Evolutionary conservation across 106 monocot genomes (phyloP).

Genomic region (Phalaenopsis aphrodite): DNA sequence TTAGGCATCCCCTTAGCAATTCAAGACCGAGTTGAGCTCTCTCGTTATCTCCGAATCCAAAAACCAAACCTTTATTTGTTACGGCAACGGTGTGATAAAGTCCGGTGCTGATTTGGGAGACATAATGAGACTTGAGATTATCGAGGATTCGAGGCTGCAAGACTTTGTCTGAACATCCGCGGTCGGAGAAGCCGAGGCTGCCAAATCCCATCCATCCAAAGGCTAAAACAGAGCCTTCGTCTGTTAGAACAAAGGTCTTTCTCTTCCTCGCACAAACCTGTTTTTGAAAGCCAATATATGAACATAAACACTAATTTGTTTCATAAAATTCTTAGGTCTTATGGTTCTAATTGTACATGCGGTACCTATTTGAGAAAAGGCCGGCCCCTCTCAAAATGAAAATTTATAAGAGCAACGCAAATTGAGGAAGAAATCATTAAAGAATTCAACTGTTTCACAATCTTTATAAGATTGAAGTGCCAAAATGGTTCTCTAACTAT

Average conservation of each 20-base stretch:
- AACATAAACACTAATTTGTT: neutral
- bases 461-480: too few relatives aligned
- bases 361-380: too few relatives aligned
- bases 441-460: too few relatives aligned
- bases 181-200: constrained; percentile 75
- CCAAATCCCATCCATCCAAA: constrained; percentile 98
- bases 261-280: constrained; percentile 99
- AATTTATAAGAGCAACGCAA: too few relatives aligned
- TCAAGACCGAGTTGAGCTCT: constrained; percentile 88
- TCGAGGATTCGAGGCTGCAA: constrained; percentile 71
- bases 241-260: constrained; percentile 85
- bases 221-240: constrained; percentile 70
- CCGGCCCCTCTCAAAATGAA: too few relatives aligned
- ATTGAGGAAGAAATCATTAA: too few relatives aligned
- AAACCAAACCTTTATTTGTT: constrained; percentile 59
- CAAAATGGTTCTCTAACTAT: too few relatives aligned
- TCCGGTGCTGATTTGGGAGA: constrained; percentile 88
- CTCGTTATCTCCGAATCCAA: constrained; percentile 94
- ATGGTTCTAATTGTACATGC: too few relatives aligned
- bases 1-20: constrained; percentile 51
- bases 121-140: constrained; percentile 37
- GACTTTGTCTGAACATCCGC: constrained; percentile 80
- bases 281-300: neutral
- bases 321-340: neutral
- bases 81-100: constrained; percentile 91